Evolutionary conservation across 768 basidiomycete genomes (phyloP).

Genomic region (Phallus indusiatus): DNA sequence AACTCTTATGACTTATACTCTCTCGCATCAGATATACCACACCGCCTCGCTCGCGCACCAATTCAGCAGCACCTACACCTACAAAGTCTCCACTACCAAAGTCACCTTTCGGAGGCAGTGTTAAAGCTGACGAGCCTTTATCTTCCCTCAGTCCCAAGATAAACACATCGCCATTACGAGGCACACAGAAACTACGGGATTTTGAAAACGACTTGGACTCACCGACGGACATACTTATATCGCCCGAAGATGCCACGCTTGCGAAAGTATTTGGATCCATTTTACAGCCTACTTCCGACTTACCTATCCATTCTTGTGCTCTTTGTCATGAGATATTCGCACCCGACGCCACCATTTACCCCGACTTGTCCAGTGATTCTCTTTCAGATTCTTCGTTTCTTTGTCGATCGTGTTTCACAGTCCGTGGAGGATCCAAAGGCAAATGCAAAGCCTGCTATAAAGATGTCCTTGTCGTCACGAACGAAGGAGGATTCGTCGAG

Average conservation of each 20-base stretch:
- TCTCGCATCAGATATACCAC: constrained; percentile 7
- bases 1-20: constrained; percentile 13
- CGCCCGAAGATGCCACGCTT: constrained; percentile 45
- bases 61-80: not conserved
- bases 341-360: constrained; percentile 82
- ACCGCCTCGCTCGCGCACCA: constrained; percentile 11
- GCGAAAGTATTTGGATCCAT: constrained; percentile 83
- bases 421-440: constrained; percentile 71
- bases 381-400: constrained; percentile 43
- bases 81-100: constrained; percentile 30
- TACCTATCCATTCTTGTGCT: constrained; percentile 61
- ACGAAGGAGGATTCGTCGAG: constrained; percentile 72
- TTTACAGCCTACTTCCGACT: constrained; percentile 65
- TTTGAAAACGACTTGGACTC: constrained; percentile 19
- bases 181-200: constrained; percentile 25
- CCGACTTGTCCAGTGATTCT: constrained; percentile 41
- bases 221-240: constrained; percentile 51
- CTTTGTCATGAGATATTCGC: constrained; percentile 56
- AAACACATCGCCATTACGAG: constrained; percentile 54
- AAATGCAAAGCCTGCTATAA: constrained; percentile 57
- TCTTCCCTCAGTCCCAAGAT: constrained; percentile 38
- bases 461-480: constrained; percentile 64
- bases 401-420: constrained; percentile 63
- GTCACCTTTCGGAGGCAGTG: constrained; percentile 27
- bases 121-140: constrained; percentile 46